A percentile compares a stretch with the other conserved stretches of the same genome.
These are phyloP conservation scores for Backusella morwellensis DNA, from an alignment of 192 early-diverging fungal species.

Conservation along the genomic window DNA sequence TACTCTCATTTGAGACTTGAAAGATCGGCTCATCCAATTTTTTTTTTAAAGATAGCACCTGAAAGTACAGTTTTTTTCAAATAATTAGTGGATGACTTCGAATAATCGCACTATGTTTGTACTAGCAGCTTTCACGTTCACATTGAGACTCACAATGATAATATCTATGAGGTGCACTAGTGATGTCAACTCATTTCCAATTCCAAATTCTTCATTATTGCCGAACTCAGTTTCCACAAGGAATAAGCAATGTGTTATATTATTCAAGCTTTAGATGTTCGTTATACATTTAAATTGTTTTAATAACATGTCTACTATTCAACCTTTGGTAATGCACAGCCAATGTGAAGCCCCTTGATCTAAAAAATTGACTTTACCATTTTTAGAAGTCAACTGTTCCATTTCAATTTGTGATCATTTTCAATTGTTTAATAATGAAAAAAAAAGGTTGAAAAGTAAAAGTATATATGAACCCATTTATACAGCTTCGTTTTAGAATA, in stretches of 20 bases:
- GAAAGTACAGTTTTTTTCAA: no score
- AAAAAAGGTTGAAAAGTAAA: not conserved
- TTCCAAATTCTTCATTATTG: not conserved
- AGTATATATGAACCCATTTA: not conserved
- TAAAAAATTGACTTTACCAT: not conserved
- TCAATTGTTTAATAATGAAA: not conserved
- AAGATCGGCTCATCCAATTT: no score
- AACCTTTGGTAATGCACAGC: not conserved
- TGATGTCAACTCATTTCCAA: not conserved
- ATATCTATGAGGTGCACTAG: no score
- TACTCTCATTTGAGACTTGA: no score
- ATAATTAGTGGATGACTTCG: no score
- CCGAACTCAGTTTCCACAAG: not conserved
- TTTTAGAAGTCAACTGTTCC: not conserved
- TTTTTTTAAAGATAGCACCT: no score
- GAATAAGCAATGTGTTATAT: not conserved
- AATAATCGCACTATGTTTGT: no score
- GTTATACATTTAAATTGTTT: no score
- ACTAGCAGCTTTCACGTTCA: no score
- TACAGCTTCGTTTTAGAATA: not conserved
- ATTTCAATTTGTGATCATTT: not conserved
- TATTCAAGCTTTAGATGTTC: no score
- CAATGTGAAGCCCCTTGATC: not conserved
- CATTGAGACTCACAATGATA: no score
- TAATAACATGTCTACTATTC: not conserved